Evolutionary conservation across 768 basidiomycete species (phyloP), one percentile per base, ranked within the genome.

Genomic region (Brasilioporus rufonigricans): DNA sequence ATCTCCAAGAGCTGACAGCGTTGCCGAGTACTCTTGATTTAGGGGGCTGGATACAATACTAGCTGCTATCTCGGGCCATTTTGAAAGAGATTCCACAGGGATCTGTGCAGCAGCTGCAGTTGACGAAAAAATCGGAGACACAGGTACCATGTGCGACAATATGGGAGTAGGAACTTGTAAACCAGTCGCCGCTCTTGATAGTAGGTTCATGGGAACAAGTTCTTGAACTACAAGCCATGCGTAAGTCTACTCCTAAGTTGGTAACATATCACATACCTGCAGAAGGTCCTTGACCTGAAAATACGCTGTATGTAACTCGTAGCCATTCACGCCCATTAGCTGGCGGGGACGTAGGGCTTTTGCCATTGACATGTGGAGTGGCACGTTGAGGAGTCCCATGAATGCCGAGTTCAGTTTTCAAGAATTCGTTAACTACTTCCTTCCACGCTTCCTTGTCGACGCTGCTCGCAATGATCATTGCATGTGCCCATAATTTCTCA

Each of bases 401-500:
- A 7, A 67, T 64, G 1, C 81, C 80, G 4, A 98, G 75, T 65
- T 97, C 96, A 16, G 81, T 77, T 32, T 81, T 82, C 33, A 95
- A 69, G 64, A 98, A 99, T 56, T 95, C 91, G 41, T 80, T 82
- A 0, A 92, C 89, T 13, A 88, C 89, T 57, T 93, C 92, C 64
- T 90, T 91, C 93, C 93, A 98, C 2, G 91, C 79, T 27, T 97
- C 94, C 61, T 90, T 91, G 69, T 96, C 96, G 48, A 97, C 81
- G 52, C 90, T 88, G 64, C 91, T 95, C 11, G 96, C 85, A 59
- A 99, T 93, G 52, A 98, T 71, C 82, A 98, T 84, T 2, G 97
- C 96, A 70, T 99, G 97, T 1, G 92, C 86, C 95, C 96, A 99
- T 39, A 98, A 71, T 64, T 83, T 88, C 70, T 93, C 83, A 55